Evolutionary conservation across 371 early-diverging fungal species (phyloP), one percentile per base, ranked within the genome.

Genomic region (Rhizopus arrhizus): DNA sequence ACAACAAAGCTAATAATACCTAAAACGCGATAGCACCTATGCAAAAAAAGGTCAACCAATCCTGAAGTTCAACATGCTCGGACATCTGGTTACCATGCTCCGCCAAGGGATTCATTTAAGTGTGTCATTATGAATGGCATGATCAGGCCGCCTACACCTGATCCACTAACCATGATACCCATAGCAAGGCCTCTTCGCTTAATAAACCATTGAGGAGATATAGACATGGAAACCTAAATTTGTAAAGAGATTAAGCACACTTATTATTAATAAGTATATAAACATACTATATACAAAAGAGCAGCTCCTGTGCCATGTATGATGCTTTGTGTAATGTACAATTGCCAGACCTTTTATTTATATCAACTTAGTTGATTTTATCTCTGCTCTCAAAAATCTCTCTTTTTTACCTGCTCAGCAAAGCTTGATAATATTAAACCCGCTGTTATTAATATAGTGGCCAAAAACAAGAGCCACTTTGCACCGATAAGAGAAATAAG

Each of bases 161-260:
- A 82, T 5, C 95, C 95, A 60, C 89, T 78, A 34, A 87, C 83
- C 40, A 88, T 85, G 3, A 94, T 66, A 7, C 93, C 94, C 5
- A 87, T 79, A 9, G 90, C 93, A 46, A 94, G 59, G 0, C 90
- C 89, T 15, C 91, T 81, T 34, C 78, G 63, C 22, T 78, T 78
- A 16, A 58, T 59, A 68, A 93, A 94, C 91, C 91, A 94, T 66
- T 91, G 94, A 0, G 90, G 70, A 0, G 90, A 80, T 3, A 91
- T 70, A 10, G 78, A 62, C 66, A 87, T 77, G 16, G 66, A 66
- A 31, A 66, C 66, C 65, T 65, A 41, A 4, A 29, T 29, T 41
- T 22, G 22, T 22, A 22, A 22, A 22, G 22, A 22, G 22, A 22
- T 22, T 22, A 22, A 22, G 22, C 22, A 22, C 22, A 49, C 3